Evolutionary conservation across 176 grass and related monocot genomes (phyloP), one percentile per base, ranked within the genome.

Genomic region (Stipa capillata): DNA sequence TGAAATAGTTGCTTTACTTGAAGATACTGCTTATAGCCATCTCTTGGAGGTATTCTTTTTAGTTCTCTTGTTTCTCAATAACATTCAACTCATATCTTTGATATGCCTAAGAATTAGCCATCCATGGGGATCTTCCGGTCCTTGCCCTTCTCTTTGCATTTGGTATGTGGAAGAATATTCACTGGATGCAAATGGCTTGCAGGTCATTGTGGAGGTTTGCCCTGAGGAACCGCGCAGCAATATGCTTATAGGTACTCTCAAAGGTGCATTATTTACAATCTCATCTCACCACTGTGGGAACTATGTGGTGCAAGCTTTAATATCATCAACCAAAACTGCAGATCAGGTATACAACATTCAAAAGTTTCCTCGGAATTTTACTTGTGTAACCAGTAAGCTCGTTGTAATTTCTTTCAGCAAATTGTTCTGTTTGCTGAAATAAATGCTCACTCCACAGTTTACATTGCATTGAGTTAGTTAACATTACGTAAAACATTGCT

Each of bases 191-290:
- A 84, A 76, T 78, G 27, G 55, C 25, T 80, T 81, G 57, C 84
- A 98, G 95, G 89, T 98, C 48, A 91, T 94, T 73, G 65, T 98
- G 66, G 89, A 98, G 87, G 95, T 94, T 86, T 87, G 87, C 52
- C 95, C 95, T 14, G 90, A 98, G 33, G 81, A 83, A 84, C 23
- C 94, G 68, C 87, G 89, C 74, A 73, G 49, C 36, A 67, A 82
- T 69, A 64, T 98, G 82, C 87, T 94, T 69, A 83, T 65, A 83
- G 28, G 85, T 80, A 87, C 87, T 77, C 82, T 93, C 33, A 90
- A 75, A 33, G 90, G 88, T 82, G 83, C 80, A 45, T 70, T 98
- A 83, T 94, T 98, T 87, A 58, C 85, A 42, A 94, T 98, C 29
- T 94, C 95, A 35, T 98, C 92, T 76, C 91, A 93, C 77, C 58